Percentiles rank a stretch among this genome's conserved stretches.
These are phyloP conservation scores for Fusarium sp. DNA, from an alignment of 2,329 filamentous ascomycete genomes.

Conservation along the genomic window DNA sequence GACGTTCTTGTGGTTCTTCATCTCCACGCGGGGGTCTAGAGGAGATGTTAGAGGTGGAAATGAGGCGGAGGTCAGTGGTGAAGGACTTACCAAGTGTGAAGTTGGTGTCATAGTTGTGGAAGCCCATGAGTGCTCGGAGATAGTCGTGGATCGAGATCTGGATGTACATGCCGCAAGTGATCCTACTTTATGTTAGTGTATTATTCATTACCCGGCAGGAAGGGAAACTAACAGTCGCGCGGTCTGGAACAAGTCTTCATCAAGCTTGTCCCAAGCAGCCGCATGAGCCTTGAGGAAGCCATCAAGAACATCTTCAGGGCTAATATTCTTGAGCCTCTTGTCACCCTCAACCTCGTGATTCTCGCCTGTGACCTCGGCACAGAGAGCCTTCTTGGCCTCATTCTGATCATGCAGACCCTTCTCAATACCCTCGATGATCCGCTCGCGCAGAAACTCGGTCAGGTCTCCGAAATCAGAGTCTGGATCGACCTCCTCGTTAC, in stretches of 20 bases:
- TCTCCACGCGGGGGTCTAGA: background rate
- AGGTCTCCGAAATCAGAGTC: background rate
- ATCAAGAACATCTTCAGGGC: background rate
- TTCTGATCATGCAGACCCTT: background rate
- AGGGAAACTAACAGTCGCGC: background rate
- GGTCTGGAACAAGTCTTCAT: background rate
- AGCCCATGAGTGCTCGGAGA: conserved; percentile 51
- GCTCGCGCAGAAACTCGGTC: background rate
- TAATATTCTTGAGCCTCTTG: background rate
- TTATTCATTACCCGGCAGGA: fast-evolving
- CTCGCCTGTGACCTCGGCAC: background rate
- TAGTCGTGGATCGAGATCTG: conserved; percentile 59
- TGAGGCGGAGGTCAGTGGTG: background rate
- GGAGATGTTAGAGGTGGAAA: background rate
- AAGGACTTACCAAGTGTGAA: conserved; percentile 60
- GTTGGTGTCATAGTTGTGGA: conserved; percentile 66
- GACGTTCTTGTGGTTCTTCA: conserved; percentile 38
- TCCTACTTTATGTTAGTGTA: conserved; percentile 8
- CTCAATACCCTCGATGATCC: background rate
- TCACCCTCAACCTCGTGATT: background rate
- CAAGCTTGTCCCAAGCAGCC: background rate
- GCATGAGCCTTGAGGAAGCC: background rate
- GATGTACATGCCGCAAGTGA: conserved; percentile 68
- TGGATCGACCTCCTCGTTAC: background rate
- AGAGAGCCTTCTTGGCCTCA: background rate